Evolutionary conservation across 257 asterid species (phyloP).

Genomic region (Ehretia macrophylla): DNA sequence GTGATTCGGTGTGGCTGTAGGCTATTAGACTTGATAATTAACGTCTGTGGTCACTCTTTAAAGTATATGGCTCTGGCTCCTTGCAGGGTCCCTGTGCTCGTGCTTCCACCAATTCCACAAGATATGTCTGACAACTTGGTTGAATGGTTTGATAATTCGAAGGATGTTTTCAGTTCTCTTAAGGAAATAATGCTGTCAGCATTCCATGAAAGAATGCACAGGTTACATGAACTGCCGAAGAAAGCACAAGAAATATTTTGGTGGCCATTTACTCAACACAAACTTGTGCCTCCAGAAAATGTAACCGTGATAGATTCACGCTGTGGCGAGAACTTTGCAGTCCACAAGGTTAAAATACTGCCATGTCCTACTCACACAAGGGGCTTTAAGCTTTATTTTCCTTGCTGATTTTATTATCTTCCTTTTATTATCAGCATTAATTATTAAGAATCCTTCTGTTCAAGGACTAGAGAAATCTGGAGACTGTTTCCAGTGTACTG

Average conservation of each 20-base stretch:
- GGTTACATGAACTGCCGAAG: constrained; percentile 67
- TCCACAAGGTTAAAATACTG: constrained; percentile 55
- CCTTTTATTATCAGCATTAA: neutral
- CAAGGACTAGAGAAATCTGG: too few relatives aligned
- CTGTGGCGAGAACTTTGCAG: constrained; percentile 89
- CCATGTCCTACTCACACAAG: neutral
- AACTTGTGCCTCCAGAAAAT: constrained; percentile 66
- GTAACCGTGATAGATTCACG: constrained; percentile 96
- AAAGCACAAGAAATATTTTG: constrained; percentile 70
- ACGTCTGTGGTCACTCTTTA: neutral
- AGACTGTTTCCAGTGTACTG: too few relatives aligned
- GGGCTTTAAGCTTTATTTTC: constrained; percentile 1
- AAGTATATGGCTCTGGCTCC: neutral
- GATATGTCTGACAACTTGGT: constrained; percentile 75
- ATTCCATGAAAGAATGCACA: constrained; percentile 50
- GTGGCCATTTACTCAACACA: constrained; percentile 99
- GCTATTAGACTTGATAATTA: neutral
- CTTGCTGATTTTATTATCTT: constrained; percentile 7
- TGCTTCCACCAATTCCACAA: constrained; percentile 79
- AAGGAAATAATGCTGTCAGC: constrained; percentile 67
- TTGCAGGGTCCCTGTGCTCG: constrained; percentile 78
- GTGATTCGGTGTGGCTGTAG: too few relatives aligned
- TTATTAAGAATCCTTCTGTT: too few relatives aligned
- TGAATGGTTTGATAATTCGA: constrained; percentile 75
- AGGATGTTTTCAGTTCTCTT: constrained; percentile 59